Evolutionary conservation across 192 early-diverging fungal species (phyloP), one percentile per base, ranked within the genome.

Genomic region (Chytriomyces sp.): DNA sequence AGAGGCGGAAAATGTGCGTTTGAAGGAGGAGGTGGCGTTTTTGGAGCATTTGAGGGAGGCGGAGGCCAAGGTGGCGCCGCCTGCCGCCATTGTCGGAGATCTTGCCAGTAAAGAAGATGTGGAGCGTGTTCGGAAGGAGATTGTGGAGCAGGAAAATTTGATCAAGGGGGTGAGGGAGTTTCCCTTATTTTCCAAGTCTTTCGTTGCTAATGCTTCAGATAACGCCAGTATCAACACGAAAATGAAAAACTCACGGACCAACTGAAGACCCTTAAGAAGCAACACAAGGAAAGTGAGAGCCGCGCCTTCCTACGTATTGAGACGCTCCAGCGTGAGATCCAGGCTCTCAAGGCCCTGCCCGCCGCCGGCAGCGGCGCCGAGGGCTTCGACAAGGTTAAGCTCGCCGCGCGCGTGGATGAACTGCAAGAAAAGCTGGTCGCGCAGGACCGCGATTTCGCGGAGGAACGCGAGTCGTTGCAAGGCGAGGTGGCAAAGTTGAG

Each of bases 221-320:
- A 14, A 8, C 30, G n/a, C 10, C 30, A 74, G 66, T 76, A 70
- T 53, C 75, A 76, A 69, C 55, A 41, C 37, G 75, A 76, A 63
- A 76, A 76, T 38, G 75, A 76, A 39, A 76, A 70, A 58, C 65
- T 76, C 31, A 63, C 34, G 6, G 67, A 70, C 10, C 65, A 70
- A 44, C 25, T 67, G 38, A 69, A 70, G 39, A 44, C n/a, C 4
- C 36, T 70, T 5, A 70, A 41, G 17, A 52, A 28, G 8, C 40
- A 70, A 28, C 40, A 41, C 17, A 76, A 76, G 36, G 75, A 76
- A 26, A 8, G 53, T 7, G 75, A 76, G 39, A n/a, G 40, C 28
- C 75, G 67, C 14, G 69, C 68, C 25, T 76, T 59, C 38, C 40
- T 76, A 5, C 54, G 66, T 3, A 59, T 69, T 52, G 75, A 76